phyloP scores from a whole-genome alignment of 1,284 basidiomycete genomes.

The Trichosporon sp. region DNA sequence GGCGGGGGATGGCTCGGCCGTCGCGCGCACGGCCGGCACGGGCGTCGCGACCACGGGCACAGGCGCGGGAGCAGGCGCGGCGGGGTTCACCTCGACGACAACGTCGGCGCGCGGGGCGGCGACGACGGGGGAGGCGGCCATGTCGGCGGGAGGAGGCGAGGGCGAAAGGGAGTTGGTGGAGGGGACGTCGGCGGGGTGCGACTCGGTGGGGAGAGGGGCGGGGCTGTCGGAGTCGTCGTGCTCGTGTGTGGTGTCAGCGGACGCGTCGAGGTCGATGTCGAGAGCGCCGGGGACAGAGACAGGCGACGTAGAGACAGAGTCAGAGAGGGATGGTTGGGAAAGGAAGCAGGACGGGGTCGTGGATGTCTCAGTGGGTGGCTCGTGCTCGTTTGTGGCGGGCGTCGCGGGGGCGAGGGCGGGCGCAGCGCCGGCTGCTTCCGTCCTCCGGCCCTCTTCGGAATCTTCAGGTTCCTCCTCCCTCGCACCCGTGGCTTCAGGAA shows the following conservation, averaged over 20 bases:
- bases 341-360: background rate
- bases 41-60: background rate
- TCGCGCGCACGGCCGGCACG: background rate
- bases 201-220: background rate
- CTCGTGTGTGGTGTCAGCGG: background rate
- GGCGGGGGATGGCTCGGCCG: background rate
- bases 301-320: background rate
- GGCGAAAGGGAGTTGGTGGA: background rate
- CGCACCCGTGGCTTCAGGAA: background rate
- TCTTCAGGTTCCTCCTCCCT: background rate
- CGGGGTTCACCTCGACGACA: background rate
- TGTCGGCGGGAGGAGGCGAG: background rate
- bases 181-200: background rate
- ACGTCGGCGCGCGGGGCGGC: background rate
- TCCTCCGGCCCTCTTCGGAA: background rate
- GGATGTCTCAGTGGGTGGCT: background rate
- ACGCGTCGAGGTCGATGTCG: background rate
- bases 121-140: background rate
- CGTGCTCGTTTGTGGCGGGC: constrained; percentile 4
- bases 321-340: background rate
- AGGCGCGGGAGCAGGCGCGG: background rate
- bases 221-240: background rate
- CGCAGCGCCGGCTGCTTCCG: background rate
- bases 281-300: background rate
- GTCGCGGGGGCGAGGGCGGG: background rate